These are phyloP conservation scores for Boletus sp. DNA, from an alignment of 768 basidiomycete species.

Conservation along the genomic window DNA sequence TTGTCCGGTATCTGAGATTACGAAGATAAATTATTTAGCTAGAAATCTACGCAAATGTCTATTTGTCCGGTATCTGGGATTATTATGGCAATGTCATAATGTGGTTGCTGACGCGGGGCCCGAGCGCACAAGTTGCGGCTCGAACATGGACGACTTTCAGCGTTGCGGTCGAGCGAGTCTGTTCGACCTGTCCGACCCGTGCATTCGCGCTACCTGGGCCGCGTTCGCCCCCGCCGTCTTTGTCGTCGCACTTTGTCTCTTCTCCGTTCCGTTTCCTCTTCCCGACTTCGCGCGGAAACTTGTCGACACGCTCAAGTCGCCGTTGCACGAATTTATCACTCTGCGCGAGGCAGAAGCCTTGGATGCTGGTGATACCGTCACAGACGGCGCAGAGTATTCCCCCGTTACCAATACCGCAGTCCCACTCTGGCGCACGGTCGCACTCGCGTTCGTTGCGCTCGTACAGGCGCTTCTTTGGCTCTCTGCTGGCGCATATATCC, in stretches of 20 bases:
- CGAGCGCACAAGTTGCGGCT: not conserved
- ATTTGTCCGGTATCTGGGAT: not conserved
- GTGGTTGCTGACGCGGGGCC: not conserved
- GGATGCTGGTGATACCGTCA: conserved; percentile 14
- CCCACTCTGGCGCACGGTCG: conserved; percentile 59
- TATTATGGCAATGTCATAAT: not conserved
- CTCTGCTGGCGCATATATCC: conserved; percentile 51
- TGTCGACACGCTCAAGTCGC: conserved; percentile 16
- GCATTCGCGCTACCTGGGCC: conserved; percentile 53
- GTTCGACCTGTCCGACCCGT: conserved; percentile 43
- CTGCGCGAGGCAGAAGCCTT: conserved; percentile 58
- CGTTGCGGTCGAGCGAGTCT: conserved; percentile 14
- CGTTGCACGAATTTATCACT: conserved; percentile 44
- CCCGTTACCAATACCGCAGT: conserved; percentile 8
- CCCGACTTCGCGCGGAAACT: conserved; percentile 18
- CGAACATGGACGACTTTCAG: conserved; percentile 8
- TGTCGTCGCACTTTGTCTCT: conserved; percentile 43
- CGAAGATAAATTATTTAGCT: not conserved
- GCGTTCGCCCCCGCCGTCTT: conserved; percentile 46
- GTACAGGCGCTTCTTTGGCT: conserved; percentile 59
- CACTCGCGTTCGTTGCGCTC: conserved; percentile 58
- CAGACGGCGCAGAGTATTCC: not conserved
- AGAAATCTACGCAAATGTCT: not conserved
- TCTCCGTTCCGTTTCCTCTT: conserved; percentile 33
- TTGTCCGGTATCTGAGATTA: not conserved